Evolutionary conservation across 805 yeast genomes (phyloP), one percentile per base, ranked within the genome.

Genomic region (Nakazawaea siamensis): DNA sequence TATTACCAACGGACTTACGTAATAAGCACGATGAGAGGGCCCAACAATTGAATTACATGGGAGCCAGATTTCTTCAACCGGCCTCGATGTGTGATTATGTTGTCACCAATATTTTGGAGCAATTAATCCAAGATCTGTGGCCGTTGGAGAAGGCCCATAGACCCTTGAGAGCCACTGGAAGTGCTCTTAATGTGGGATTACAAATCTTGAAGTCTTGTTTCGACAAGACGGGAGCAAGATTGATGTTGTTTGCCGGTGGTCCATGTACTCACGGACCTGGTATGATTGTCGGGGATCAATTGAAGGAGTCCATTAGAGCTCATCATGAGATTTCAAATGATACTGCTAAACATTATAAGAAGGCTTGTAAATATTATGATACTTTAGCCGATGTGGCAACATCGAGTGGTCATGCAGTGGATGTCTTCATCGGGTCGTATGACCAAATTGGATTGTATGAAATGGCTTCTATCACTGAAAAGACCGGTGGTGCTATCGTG

Each of bases 201-300:
- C 46, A 55, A 49, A 33, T 67, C 44, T 27, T 68, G 39, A 50
- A 58, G 27, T 46, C 52, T 3, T 45, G 68, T 6, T 63, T 58
- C 31, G 61, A 70, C 0, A 63, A 69, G 19, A 55, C 68, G 1
- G 81, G 81, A 1, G 72, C 76, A 0, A 74, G 73, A 32, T 49
- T 76, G 4, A 50, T 75, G 48, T 51, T 69, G 17, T 77, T 77
- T 46, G 49, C 70, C 4, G 81, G 76, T 19, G 85, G 85, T 1
- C 76, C 80, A 5, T 71, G 80, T 44, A 79, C 84, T 0, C 57
- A 57, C 41, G 84, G 84, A 1, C 80, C 81, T 2, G 86, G 85
- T 2, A 48, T 58, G 25, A 70, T 79, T 23, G 83, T 77, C 9
- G 68, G 68, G 6, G 56, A 64, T n/a, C 55, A 60, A 18, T 58